A percentile compares a stretch with the other conserved stretches of the same genome.
Evolutionary conservation across 306 rosid genomes (phyloP).

Genomic region (Quercus glauca): DNA sequence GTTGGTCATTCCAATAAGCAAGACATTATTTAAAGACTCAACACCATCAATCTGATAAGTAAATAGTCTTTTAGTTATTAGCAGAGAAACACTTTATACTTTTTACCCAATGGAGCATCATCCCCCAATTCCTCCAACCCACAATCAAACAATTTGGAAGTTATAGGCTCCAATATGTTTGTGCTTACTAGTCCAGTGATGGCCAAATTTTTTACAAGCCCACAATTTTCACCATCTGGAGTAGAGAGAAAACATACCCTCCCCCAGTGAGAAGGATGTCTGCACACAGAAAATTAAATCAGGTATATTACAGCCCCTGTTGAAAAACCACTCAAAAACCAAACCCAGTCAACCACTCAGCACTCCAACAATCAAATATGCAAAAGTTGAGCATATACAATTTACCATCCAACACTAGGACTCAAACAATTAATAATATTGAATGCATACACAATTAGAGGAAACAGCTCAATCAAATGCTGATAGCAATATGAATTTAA

Average conservation of each 20-base stretch:
- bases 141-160: conserved; percentile 42
- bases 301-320: conserved; percentile 10
- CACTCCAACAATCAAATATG: neutral
- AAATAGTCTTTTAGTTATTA: too few relatives aligned
- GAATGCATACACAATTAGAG: neutral
- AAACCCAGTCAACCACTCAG: neutral
- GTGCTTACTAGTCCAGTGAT: conserved; percentile 84
- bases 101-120: conserved; percentile 58
- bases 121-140: conserved; percentile 80
- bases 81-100: conserved; percentile 66
- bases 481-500: neutral
- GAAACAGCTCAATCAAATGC: neutral
- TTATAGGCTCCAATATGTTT: conserved; percentile 36
- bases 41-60: too few relatives aligned
- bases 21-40: too few relatives aligned
- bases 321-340: conserved; percentile 1
- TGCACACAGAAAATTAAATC: conserved; percentile 42
- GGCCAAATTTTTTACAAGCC: conserved; percentile 87
- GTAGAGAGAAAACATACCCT: conserved; percentile 94
- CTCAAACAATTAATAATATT: neutral
- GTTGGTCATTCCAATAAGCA: too few relatives aligned
- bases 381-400: neutral
- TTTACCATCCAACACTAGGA: neutral
- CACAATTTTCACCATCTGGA: conserved; percentile 99
- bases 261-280: conserved; percentile 99